Percentiles rank a stretch among this genome's conserved stretches.
These are phyloP conservation scores for Candolleomyces aberdarensis DNA, from an alignment of 768 basidiomycete genomes.

Conservation along the genomic window DNA sequence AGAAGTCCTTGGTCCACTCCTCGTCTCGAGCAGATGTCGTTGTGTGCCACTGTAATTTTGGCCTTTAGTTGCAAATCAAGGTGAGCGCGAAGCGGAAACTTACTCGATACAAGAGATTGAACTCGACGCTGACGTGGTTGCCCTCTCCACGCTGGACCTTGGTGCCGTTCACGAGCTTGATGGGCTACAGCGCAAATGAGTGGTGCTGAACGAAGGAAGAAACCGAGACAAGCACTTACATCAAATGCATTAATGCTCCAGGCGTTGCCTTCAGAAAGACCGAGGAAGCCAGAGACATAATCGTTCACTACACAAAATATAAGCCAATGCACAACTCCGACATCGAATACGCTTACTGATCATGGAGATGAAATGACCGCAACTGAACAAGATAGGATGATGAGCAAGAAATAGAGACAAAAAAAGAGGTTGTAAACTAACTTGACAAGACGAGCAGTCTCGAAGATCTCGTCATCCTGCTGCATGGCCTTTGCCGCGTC, in stretches of 20 bases:
- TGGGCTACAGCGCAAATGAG: slow-evolving; percentile 22
- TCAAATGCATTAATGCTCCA: slow-evolving; percentile 54
- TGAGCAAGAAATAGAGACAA: background rate
- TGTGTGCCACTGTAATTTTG: slow-evolving; percentile 50
- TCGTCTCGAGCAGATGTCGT: slow-evolving; percentile 46
- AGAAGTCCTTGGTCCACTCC: slow-evolving; percentile 46
- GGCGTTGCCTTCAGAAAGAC: slow-evolving; percentile 47
- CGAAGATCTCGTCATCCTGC: slow-evolving; percentile 59
- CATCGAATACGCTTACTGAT: slow-evolving; percentile 21
- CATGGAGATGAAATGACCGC: slow-evolving; percentile 52
- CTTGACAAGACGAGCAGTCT: slow-evolving; percentile 54
- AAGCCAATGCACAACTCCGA: background rate
- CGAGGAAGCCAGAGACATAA: slow-evolving; percentile 58
- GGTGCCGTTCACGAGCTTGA: slow-evolving; percentile 28
- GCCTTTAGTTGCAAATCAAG: background rate
- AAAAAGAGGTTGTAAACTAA: slow-evolving; percentile 14
- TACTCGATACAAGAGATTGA: slow-evolving; percentile 50
- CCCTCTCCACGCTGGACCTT: slow-evolving; percentile 51
- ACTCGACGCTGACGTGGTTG: slow-evolving; percentile 68
- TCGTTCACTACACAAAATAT: slow-evolving; percentile 33
- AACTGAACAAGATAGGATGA: slow-evolving; percentile 21
- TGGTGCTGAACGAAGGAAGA: background rate
- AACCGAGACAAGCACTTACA: slow-evolving; percentile 10
- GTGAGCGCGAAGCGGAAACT: slow-evolving; percentile 3
- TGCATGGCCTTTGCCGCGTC: slow-evolving; percentile 19